phyloP scores from a whole-genome alignment of 2,329 filamentous ascomycete genomes.

The Stachybotrys chlorohalonatus region DNA sequence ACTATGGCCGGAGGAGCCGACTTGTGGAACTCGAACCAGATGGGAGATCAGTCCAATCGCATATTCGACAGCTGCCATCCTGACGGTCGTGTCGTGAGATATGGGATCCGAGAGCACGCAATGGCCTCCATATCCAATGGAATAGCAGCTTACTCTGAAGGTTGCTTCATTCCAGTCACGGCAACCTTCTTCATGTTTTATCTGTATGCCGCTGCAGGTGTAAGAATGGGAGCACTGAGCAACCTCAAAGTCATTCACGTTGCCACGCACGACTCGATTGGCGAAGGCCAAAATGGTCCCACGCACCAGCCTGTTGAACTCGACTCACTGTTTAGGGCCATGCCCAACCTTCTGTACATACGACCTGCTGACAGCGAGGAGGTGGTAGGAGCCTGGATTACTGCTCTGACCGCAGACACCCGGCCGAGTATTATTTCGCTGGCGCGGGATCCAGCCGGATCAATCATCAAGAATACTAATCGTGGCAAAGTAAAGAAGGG shows the following conservation, averaged over 20 bases:
- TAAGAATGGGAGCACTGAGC: conserved; percentile 42
- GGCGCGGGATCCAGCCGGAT: conserved; percentile 30
- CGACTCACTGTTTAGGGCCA: conserved; percentile 17
- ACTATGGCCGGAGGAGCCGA: no score
- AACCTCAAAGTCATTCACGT: conserved; percentile 45
- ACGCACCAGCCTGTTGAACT: conserved; percentile 52
- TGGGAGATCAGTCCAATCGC: not conserved
- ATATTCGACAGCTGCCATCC: not conserved
- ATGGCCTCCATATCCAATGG: conserved; percentile 48
- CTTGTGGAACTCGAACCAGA: conserved; percentile 3
- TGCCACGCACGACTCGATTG: conserved; percentile 50
- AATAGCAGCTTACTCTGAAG: conserved; percentile 42
- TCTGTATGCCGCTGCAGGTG: conserved; percentile 21
- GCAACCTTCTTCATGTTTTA: conserved; percentile 52
- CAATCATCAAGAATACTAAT: conserved; percentile 15
- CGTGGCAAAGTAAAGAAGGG: conserved; percentile 33
- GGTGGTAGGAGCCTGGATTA: conserved; percentile 42
- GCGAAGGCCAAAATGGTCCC: conserved; percentile 47
- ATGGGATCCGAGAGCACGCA: conserved; percentile 46
- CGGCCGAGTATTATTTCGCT: conserved; percentile 39
- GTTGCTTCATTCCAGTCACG: conserved; percentile 44
- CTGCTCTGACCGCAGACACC: conserved; percentile 31
- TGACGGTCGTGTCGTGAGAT: not conserved
- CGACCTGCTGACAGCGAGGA: conserved; percentile 52
- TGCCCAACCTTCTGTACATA: conserved; percentile 54